These are phyloP conservation scores for Trichophyton mentagrophytes DNA, from an alignment of 2,329 filamentous ascomycete species.

Conservation along the genomic window DNA sequence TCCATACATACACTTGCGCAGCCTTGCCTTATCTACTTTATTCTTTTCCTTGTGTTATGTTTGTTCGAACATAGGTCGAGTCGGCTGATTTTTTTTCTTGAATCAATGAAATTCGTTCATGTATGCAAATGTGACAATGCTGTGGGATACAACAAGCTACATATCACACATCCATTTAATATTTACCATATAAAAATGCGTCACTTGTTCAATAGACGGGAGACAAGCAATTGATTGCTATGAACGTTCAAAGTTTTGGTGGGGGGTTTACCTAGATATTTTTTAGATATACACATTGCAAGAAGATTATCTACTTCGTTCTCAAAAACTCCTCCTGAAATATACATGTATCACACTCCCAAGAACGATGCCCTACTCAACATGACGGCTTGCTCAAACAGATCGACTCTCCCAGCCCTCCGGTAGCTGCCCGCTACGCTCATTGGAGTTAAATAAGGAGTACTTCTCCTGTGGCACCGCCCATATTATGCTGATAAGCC, in stretches of 20 bases:
- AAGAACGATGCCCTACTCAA: background rate
- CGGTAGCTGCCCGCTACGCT: background rate
- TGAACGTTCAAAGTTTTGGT: background rate
- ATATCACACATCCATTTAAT: background rate
- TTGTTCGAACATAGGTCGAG: background rate
- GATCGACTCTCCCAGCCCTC: background rate
- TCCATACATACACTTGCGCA: no score
- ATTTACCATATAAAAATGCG: background rate
- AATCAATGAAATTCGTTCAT: background rate
- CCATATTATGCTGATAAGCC: conserved; percentile 34
- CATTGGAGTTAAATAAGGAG: conserved; percentile 27
- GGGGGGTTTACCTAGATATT: no score
- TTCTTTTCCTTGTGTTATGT: background rate
- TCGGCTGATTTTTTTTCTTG: background rate
- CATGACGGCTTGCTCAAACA: background rate
- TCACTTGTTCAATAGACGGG: background rate
- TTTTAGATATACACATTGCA: background rate
- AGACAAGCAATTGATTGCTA: background rate
- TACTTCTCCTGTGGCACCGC: conserved; percentile 57
- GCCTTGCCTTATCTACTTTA: background rate
- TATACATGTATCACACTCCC: background rate
- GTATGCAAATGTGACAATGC: background rate
- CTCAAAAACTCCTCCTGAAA: background rate
- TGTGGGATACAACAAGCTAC: background rate
- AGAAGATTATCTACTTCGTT: background rate